Base-by-base conservation (phyloP, 2,329 filamentous ascomycete genomes). In the Xylaria sp. region DNA sequence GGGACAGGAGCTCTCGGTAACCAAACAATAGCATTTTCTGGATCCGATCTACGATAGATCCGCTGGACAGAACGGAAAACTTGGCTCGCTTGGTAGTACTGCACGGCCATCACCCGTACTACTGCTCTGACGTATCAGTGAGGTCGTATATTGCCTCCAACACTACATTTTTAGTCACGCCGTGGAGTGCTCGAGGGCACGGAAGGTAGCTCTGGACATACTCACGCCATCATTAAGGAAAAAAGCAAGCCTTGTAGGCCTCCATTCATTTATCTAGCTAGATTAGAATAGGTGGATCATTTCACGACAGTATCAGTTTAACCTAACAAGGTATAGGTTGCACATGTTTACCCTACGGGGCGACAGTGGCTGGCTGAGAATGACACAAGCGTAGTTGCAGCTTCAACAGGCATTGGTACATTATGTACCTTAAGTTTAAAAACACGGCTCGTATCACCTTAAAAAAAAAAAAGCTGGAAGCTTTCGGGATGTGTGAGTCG, bases 171-270 rank as follows among this genome's bases (percentile, higher is more conserved):
- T n/a, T n/a, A n/a, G n/a, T n/a, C n/a, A n/a, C n/a, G n/a, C n/a
- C n/a, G n/a, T n/a, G n/a, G n/a, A n/a, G n/a, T n/a, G n/a, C n/a
- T n/a, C n/a, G n/a, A n/a, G n/a, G n/a, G n/a, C n/a, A n/a, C n/a
- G n/a, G n/a, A n/a, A n/a, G n/a, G n/a, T n/a, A n/a, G n/a, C n/a
- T n/a, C n/a, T n/a, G n/a, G n/a, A n/a, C n/a, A n/a, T n/a, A n/a
- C n/a, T n/a, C n/a, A n/a, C n/a, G n/a, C n/a, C n/a, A 56, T 56
- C 1, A 25, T 39, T 7, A 10, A 23, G 18, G 10, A 1, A 56
- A 52, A 56, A 56, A 56, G 34, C 20, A 55, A 55, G 30, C 18
- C 50, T 23, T 36, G 30, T 36, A n/a, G 18, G 50, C 30, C 50
- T 28, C 25, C n/a, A 6, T 5, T 20, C 12, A 32, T 34, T 7